phyloP scores from a whole-genome alignment of 1,139 yeast species.

The Waltiozyma sp. region DNA sequence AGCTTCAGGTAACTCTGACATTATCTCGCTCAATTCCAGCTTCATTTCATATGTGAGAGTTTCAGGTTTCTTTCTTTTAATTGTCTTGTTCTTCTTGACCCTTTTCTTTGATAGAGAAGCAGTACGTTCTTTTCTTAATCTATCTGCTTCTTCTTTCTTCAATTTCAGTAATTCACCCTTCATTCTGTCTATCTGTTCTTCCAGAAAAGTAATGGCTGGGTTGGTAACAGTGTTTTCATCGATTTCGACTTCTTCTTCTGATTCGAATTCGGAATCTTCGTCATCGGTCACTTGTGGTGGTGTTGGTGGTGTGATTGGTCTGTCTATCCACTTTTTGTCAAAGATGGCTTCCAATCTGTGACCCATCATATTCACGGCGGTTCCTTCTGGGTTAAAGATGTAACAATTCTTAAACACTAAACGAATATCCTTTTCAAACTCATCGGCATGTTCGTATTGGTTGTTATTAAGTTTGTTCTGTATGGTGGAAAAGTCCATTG shows the following conservation, averaged over 20 bases:
- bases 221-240: conserved; percentile 66
- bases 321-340: conserved; percentile 80
- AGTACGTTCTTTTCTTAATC: conserved; percentile 35
- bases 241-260: conserved; percentile 56
- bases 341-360: conserved; percentile 79
- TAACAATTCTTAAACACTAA: conserved; percentile 84
- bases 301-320: conserved; percentile 67
- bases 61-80: conserved; percentile 13
- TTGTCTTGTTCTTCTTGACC: conserved; percentile 16
- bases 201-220: conserved; percentile 84
- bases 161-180: conserved; percentile 71
- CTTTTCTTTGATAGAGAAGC: conserved; percentile 18
- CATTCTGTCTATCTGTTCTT: conserved; percentile 79
- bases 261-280: conserved; percentile 41
- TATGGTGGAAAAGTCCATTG: conserved; percentile 92
- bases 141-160: conserved; percentile 64
- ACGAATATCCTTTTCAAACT: conserved; percentile 73
- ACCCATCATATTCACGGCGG: conserved; percentile 94
- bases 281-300: conserved; percentile 30
- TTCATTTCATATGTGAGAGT: conserved; percentile 92
- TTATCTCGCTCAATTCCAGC: conserved; percentile 82
- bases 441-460: conserved; percentile 81
- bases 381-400: conserved; percentile 87
- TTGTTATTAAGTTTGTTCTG: conserved; percentile 72
- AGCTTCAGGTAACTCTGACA: conserved; percentile 63